phyloP scores from a whole-genome alignment of 306 rosid genomes.

The Prinsepia uniflora region DNA sequence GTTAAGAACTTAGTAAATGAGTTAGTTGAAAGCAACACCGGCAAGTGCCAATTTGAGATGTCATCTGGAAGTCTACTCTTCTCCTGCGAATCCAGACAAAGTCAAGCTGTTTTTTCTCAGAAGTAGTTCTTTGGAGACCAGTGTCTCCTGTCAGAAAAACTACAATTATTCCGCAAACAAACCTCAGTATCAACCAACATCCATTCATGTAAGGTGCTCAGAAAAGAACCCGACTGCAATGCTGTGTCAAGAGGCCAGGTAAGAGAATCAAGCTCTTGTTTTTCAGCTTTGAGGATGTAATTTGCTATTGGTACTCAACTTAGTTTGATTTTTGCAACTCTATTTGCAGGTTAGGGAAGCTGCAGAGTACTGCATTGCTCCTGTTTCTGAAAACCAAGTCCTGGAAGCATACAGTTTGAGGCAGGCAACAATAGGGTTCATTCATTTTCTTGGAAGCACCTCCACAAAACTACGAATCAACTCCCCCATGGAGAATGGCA shows the following conservation, averaged over 20 bases:
- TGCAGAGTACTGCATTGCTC: not conserved
- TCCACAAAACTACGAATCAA: not conserved
- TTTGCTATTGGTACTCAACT: not conserved
- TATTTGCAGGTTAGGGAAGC: constrained; percentile 36
- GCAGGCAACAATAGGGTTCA: constrained; percentile 8
- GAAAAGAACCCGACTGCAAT: constrained; percentile 10
- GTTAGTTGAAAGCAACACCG: not conserved
- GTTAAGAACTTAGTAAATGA: not conserved
- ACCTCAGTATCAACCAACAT: not conserved
- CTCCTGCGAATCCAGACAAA: not conserved
- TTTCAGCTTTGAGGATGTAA: not conserved
- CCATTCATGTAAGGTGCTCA: not conserved
- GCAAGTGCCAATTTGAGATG: not conserved
- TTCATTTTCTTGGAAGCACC: not conserved
- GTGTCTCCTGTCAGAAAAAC: constrained; percentile 18
- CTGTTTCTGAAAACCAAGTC: not conserved
- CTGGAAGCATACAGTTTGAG: constrained; percentile 2
- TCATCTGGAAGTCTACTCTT: not conserved
- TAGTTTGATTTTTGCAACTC: constrained; percentile 13
- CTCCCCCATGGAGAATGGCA: not conserved
- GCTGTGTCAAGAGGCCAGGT: constrained; percentile 32
- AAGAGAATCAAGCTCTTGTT: constrained; percentile 28
- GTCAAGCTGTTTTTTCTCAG: not conserved
- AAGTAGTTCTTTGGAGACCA: not conserved
- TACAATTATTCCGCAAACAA: not conserved